Evolutionary conservation across 2,329 filamentous ascomycete species (phyloP), one percentile per base, ranked within the genome.

Genomic region (Dactylellina haptotyla): DNA sequence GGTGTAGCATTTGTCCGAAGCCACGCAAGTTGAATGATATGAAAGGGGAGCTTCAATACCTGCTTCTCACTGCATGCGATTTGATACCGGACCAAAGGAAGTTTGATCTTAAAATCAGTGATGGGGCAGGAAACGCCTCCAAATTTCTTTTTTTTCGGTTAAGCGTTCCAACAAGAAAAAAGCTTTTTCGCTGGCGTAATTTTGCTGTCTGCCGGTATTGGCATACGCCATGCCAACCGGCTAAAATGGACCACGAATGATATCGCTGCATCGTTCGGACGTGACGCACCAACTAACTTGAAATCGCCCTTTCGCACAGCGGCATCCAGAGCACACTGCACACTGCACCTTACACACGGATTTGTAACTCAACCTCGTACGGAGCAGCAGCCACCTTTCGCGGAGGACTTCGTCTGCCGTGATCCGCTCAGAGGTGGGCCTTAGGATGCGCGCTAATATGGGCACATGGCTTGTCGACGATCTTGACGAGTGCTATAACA

Each of bases 161-260:
- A 65, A 56, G 43, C 37, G 54, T 65, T 53, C 67, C 53, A 65
- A 34, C 26, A 26, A 58, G 46, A 66, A 65, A 65, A 66, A 73
- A 73, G 61, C 53, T 64, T 73, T 64, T 61, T 72, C 18, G 56
- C 61, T 73, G 69, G 69, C 69, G 69, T 73, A 73, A 73, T 66
- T 65, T 66, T 32, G 53, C 56, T 65, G 59, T 66, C 28, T 30
- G 46, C 61, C 61, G 30, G 54, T 50, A 66, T 73, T 73, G 69
- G 69, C 69, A 73, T 59, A 73, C 69, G 69, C 62, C 69, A 73
- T 73, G 69, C 61, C 56, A 65, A 61, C 69, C 61, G 61, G 67
- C 43, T 72, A 65, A 65, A 65, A 26, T 41, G 28, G 16, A 46
- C 41, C 23, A 58, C 34, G 59, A 58, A 54, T 63, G 32, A 63